Base-by-base conservation (phyloP, 768 basidiomycete species). In the Omphalotus guepiniiformis region DNA sequence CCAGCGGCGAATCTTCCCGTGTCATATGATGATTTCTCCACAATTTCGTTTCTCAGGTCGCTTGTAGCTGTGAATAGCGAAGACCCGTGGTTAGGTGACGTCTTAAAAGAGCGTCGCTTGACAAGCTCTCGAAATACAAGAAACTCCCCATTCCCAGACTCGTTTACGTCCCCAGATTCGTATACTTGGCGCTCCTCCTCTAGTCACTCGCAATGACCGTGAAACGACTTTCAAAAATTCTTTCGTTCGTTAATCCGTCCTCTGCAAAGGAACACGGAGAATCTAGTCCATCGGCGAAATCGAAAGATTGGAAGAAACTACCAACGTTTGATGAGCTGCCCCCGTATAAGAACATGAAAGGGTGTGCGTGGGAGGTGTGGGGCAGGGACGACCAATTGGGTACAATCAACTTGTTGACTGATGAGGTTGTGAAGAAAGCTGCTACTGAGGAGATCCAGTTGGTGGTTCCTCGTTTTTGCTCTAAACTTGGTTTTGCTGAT, bases 321-420 rank as follows among this genome's bases (percentile, higher is more conserved):
- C 50, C 50, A 18, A 42, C 45, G 6, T 51, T 51, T 25, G 50
- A 51, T 9, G 68, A 76, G 66, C 57, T 75, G 56, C 63, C 72
- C 59, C 42, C 50, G 26, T 73, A 71, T 51, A 61, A 70, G 42
- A 58, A 70, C 27, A 65, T 71, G 53, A 57, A 54, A 6, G 84
- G 83, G 8, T 85, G 83, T 47, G 84, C 83, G 2, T 86, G 84
- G 84, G 70, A 68, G 3, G 69, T 85, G 8, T 85, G 82, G 82
- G 83, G 83, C 21, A 62, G 71, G 29, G 74, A 78, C 16, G 84
- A 86, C 51, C 69, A 85, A 55, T 68, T 85, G 16, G 84, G 84
- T 2, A 85, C 82, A 4, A 67, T 85, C 30, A 85, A 85, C 56
- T 52, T 85, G 40, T 60, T 86, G 29, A 84, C 84, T 2, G 74